Evolutionary conservation across 805 yeast genomes (phyloP), one percentile per base, ranked within the genome.

Genomic region (Wickerhamiella siamensis): DNA sequence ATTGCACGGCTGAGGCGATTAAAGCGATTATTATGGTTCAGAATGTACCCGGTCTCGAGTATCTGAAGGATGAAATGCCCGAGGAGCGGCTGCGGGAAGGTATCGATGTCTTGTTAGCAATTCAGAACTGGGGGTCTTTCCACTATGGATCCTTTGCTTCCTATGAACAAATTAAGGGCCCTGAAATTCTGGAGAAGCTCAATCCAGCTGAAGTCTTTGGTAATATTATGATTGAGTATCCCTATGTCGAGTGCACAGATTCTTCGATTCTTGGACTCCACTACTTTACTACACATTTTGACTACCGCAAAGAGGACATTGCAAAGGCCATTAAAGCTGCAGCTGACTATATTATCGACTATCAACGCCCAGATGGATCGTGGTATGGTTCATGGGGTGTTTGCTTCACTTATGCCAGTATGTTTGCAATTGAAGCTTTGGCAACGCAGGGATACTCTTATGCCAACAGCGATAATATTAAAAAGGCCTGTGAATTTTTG

Each of bases 321-420:
- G 63, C 68, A 40, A 46, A 62, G n/a, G 77, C 95, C 0, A 81
- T 91, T 36, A 66, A 72, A 3, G 68, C 75, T 41, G 97, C 95
- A 0, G 69, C 83, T 14, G 59, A 70, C 3, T 91, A 79, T 53
- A 82, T 91, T 35, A 72, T 71, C 39, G 59, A 65, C 2, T 72
- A 73, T 2, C 98, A 91, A 60, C 65, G 67, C 35, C 53, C 55
- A 0, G 95, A 91, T 59, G 99, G 99, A 0, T 77, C 94, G 12
- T 91, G 97, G 97, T 93, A 87, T 58, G 99, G 99, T 1, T 77
- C 84, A 33, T 91, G 99, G 99, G 99, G 98, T 31, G 78, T 91
- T 4, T 91, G 99, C 57, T 86, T 70, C 57, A 83, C 95, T 0
- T 91, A 91, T 60, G 97, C 97, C 0, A 82, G 86, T 2, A 91